These are phyloP conservation scores for Venturia aucupariae DNA, from an alignment of 2,329 filamentous ascomycete genomes.

Conservation along the genomic window DNA sequence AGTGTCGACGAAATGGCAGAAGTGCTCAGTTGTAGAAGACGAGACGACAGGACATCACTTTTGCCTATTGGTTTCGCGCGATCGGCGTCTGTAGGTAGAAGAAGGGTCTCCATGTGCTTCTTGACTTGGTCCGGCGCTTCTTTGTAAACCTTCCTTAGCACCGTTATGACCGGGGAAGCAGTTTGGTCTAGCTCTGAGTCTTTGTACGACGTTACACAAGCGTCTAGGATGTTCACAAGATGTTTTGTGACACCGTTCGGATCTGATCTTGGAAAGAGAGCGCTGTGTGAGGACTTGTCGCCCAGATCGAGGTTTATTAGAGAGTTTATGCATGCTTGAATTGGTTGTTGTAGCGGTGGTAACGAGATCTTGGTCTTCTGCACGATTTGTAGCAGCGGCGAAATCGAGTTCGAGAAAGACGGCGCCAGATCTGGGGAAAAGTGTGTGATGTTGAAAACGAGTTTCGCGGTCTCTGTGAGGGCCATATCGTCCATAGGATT, in stretches of 20 bases:
- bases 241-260: slow-evolving; percentile 52
- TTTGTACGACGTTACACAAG: slow-evolving; percentile 53
- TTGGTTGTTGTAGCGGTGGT: slow-evolving; percentile 63
- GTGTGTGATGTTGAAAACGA: slow-evolving; percentile 82
- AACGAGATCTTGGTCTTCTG: slow-evolving; percentile 47
- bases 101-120: slow-evolving; percentile 50
- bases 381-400: slow-evolving; percentile 62
- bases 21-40: slow-evolving; percentile 67
- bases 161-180: slow-evolving; percentile 63
- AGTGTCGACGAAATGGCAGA: slow-evolving; percentile 63
- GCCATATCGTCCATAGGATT: slow-evolving; percentile 68
- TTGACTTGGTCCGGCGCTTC: slow-evolving; percentile 55
- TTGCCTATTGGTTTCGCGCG: slow-evolving; percentile 68
- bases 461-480: slow-evolving; percentile 72
- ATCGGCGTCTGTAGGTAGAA: slow-evolving; percentile 72
- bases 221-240: slow-evolving; percentile 61
- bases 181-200: slow-evolving; percentile 63
- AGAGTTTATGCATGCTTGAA: slow-evolving; percentile 67
- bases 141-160: slow-evolving; percentile 63
- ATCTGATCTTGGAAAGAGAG: slow-evolving; percentile 57
- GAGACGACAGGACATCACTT: slow-evolving; percentile 63
- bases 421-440: slow-evolving; percentile 54
- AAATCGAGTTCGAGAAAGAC: slow-evolving; percentile 58
- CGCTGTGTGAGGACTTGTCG: neutral
- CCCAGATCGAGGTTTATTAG: slow-evolving; percentile 58